A percentile compares a stretch with the other conserved stretches of the same genome.
Evolutionary conservation across 805 yeast species (phyloP).

Genomic region (Yarrowia alimentaria): DNA sequence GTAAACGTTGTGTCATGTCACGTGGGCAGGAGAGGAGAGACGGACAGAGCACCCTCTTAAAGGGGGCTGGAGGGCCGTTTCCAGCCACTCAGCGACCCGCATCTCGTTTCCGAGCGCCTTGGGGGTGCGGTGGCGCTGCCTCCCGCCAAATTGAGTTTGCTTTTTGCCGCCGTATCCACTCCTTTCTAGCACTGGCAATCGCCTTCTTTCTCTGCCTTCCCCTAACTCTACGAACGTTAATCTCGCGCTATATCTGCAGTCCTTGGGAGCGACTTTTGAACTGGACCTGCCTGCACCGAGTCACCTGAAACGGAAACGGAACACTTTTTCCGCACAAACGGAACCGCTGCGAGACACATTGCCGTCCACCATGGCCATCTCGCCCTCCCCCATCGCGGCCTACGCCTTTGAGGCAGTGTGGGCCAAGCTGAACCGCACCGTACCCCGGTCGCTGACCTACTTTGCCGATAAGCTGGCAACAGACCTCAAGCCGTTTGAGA

Average conservation of each 20-base stretch:
- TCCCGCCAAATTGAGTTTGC: no score
- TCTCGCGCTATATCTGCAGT: no score
- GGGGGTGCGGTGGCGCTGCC: no score
- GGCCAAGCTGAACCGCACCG: constrained; percentile 34
- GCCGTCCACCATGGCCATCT: not conserved
- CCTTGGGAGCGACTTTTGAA: not conserved
- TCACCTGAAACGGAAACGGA: not conserved
- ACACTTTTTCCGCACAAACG: not conserved
- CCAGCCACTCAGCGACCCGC: no score
- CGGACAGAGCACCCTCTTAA: no score
- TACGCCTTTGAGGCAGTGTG: constrained; percentile 45
- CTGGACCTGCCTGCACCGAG: constrained; percentile 16
- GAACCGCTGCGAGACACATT: not conserved
- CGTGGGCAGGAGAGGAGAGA: not conserved
- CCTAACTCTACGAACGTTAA: no score
- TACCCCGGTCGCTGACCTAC: constrained; percentile 28
- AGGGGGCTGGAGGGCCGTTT: no score
- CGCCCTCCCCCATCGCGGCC: constrained; percentile 40
- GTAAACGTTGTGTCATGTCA: not conserved
- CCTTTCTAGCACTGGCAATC: no score
- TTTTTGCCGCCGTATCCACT: no score
- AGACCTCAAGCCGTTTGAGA: constrained; percentile 7
- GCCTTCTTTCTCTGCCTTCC: no score
- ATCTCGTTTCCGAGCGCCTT: no score
- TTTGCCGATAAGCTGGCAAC: constrained; percentile 27